Conservation (phyloP, 305 asterid genomes). For the Salvia sclarea region DNA sequence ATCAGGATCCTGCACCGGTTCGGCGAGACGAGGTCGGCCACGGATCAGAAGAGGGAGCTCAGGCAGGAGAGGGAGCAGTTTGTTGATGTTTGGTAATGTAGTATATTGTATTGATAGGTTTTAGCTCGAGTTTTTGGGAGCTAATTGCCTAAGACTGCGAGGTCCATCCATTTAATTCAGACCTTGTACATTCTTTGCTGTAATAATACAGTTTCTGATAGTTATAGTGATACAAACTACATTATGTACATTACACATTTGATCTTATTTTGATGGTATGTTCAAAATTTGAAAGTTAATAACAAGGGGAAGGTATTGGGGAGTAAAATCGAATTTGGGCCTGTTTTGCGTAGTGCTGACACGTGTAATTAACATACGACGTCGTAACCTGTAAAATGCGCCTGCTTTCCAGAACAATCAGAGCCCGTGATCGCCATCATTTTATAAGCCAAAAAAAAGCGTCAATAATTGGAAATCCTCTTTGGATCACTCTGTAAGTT, state of each 20-base stretch:
- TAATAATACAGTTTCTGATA: slow-evolving; percentile 13
- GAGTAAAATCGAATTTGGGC: slow-evolving; percentile 10
- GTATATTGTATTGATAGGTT: not conserved
- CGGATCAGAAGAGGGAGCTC: slow-evolving; percentile 36
- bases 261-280: not conserved
- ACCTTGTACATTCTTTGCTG: slow-evolving; percentile 30
- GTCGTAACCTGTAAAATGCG: slow-evolving; percentile 12
- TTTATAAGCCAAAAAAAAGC: not conserved
- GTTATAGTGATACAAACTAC: too few species aligned
- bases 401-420: slow-evolving; percentile 8
- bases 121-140: slow-evolving; percentile 45
- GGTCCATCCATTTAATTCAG: slow-evolving; percentile 19
- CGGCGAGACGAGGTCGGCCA: slow-evolving; percentile 47
- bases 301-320: too few species aligned
- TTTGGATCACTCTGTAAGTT: slow-evolving; percentile 29
- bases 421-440: not conserved
- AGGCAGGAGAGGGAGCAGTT: slow-evolving; percentile 37
- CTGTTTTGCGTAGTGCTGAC: too few species aligned
- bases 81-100: slow-evolving; percentile 52
- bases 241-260: too few species aligned
- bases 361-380: slow-evolving; percentile 19
- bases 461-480: not conserved
- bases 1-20: slow-evolving; percentile 63
- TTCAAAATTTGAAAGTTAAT: too few species aligned
- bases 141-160: slow-evolving; percentile 35